Percentiles rank a stretch among this genome's conserved stretches.
Conservation (phyloP, 345 rosid species). For the sweet orange (Citrus sinensis) region DVS_A1.0 CM039163.1:4597501-4598000, state of each 20-base stretch:
- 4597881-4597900: background rate
- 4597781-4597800: background rate
- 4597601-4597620: conserved; percentile 78
- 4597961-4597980: background rate
- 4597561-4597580: conserved; percentile 82
- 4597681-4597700: background rate
- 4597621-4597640: conserved; percentile 88
- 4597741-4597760: background rate
- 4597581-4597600: conserved; percentile 59
- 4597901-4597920: background rate
- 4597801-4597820: background rate
- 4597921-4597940: background rate
- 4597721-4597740: background rate
- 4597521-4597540: conserved; percentile 28
- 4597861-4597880: background rate
- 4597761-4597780: background rate
- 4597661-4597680: background rate
- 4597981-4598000: background rate
- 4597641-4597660: conserved; percentile 50
- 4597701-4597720: background rate
- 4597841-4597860: background rate
- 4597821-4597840: background rate
- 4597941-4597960: background rate
- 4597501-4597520: conserved; percentile 4
- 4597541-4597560: conserved; percentile 96